Percentiles rank a stretch among this genome's conserved stretches.
Conservation (phyloP, 176 grass and related monocot species). For the Phoenix dactylifera region DNA sequence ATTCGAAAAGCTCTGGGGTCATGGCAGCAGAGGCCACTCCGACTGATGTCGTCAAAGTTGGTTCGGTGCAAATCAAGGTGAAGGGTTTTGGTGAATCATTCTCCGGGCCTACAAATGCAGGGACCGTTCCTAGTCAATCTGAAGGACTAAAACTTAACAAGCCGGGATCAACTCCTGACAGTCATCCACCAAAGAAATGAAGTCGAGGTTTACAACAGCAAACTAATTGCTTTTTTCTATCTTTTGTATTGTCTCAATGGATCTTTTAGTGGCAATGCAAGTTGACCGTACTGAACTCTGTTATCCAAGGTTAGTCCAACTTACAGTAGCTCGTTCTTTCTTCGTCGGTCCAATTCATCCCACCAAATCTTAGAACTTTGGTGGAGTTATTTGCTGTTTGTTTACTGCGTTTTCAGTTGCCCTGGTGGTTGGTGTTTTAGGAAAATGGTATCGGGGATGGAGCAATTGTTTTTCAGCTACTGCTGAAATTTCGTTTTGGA, state of each 20-base stretch:
- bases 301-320: not conserved
- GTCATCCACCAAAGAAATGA: conserved; percentile 4
- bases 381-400: conserved; percentile 10
- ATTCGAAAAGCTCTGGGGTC: too few relatives aligned
- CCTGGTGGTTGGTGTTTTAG: conserved; percentile 10
- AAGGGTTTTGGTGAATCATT: conserved; percentile 25
- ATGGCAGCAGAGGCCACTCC: conserved; percentile 2
- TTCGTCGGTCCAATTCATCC: not conserved
- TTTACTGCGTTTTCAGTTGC: conserved; percentile 1
- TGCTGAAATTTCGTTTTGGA: conserved; percentile 18
- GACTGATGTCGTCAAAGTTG: conserved; percentile 41
- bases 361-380: not conserved
- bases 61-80: conserved; percentile 55
- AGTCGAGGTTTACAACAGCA: not conserved
- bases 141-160: conserved; percentile 11
- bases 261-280: not conserved
- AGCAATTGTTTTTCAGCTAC: conserved; percentile 13
- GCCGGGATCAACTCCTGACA: conserved; percentile 12
- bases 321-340: conserved; percentile 1
- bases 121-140: conserved; percentile 6
- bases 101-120: conserved; percentile 30
- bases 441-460: not conserved
- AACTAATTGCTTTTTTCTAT: not conserved
- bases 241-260: not conserved
- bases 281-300: not conserved